Evolutionary conservation across 2,329 filamentous ascomycete genomes (phyloP), one percentile per base, ranked within the genome.

Genomic region (Phialemoniopsis sp.): DNA sequence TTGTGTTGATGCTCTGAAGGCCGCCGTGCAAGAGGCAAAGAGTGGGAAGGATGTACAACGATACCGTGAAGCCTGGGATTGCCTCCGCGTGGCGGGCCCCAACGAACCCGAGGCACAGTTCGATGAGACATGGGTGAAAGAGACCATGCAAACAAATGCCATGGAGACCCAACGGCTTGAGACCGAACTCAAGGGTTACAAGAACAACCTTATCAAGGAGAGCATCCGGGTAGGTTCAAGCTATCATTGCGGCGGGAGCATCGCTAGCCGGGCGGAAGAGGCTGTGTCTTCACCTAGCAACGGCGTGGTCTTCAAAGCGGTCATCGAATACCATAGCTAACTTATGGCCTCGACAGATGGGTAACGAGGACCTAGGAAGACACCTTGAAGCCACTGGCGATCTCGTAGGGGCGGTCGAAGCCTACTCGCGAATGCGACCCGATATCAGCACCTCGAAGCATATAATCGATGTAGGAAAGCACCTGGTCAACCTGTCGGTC

Each of bases 161-260:
- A 65, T 68, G 2, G 85, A 95, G 60, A 83, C 83, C 1, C 72
- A 80, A 40, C 78, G 85, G n/a, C 70, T 97, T 40, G 89, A 96
- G 57, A 69, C 76, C 13, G 89, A 97, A 61, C 71, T 98, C 15
- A 90, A 89, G 60, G 85, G 84, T 2, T 97, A 97, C 63, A 95
- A 93, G 65, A 95, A 96, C 58, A 98, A 97, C 54, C 67, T 97
- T 32, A 89, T 98, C 53, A 95, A 96, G 59, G 93, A 98, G 66
- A 96, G 89, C 66, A 95, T 97, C 54, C 69, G 90, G 50, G 89
- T 94, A 71, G 41, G 76, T 55, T 31, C 31, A 15, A 13, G n/a
- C 8, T 18, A 31, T 13, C 3, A n/a, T n/a, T n/a, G n/a, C n/a
- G n/a, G n/a, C n/a, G n/a, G n/a, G n/a, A n/a, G n/a, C n/a, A n/a